A percentile compares a stretch with the other conserved stretches of the same genome.
These are phyloP conservation scores for Hygrocybe coccinea DNA, from an alignment of 768 basidiomycete species.

Conservation along the genomic window DNA sequence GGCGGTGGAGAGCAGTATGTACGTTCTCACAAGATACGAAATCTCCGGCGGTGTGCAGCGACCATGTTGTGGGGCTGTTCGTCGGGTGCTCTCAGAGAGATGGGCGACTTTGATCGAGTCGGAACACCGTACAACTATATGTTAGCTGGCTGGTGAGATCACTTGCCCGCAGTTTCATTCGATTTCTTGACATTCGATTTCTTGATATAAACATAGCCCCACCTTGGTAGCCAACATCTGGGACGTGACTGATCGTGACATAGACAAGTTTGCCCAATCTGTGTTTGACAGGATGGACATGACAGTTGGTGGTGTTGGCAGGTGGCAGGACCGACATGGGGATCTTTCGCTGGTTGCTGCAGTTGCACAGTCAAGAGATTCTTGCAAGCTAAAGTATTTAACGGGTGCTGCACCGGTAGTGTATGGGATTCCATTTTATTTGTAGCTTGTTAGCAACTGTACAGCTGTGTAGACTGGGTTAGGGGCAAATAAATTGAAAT, in stretches of 20 bases:
- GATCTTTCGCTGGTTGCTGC: constrained; percentile 56
- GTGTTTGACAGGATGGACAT: constrained; percentile 75
- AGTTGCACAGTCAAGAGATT: constrained; percentile 70
- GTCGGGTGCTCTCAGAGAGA: constrained; percentile 79
- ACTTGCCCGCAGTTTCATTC: no score
- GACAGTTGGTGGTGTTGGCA: constrained; percentile 26
- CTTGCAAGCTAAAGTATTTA: constrained; percentile 86
- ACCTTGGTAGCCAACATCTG: constrained; percentile 92
- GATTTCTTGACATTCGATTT: background rate
- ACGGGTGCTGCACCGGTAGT: constrained; percentile 94
- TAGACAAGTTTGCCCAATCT: constrained; percentile 84
- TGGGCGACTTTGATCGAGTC: constrained; percentile 89
- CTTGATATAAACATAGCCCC: constrained; percentile 54
- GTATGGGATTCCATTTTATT: constrained; percentile 92
- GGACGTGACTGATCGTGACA: constrained; percentile 98
- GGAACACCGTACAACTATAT: constrained; percentile 95
- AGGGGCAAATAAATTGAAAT: no score
- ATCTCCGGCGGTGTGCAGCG: constrained; percentile 80
- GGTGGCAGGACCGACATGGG: constrained; percentile 12
- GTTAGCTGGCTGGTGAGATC: constrained; percentile 90
- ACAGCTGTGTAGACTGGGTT: background rate
- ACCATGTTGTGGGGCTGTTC: constrained; percentile 99
- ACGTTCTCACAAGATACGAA: constrained; percentile 78
- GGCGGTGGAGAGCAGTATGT: constrained; percentile 94
- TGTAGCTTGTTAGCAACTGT: constrained; percentile 35